phyloP scores from a whole-genome alignment of 192 early-diverging fungal species.

The Gryganskiella cystojenkinii region DNA sequence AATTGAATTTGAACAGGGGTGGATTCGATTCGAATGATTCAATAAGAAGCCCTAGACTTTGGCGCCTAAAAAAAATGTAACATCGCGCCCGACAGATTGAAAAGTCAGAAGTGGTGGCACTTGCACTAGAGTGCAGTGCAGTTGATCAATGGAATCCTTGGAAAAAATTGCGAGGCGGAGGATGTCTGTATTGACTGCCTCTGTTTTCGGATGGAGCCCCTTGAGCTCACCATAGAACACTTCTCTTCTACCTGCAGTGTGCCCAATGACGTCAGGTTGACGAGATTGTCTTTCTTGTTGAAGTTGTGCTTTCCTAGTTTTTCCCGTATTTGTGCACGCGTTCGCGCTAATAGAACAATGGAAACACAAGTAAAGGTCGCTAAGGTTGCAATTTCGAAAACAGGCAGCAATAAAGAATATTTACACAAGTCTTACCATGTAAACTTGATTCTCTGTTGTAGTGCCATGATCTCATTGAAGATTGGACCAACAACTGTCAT shows the following conservation, averaged over 20 bases:
- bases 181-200: background rate
- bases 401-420: constrained; percentile 13
- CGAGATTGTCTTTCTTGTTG: constrained; percentile 14
- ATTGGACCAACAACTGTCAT: constrained; percentile 27
- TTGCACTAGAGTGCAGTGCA: background rate
- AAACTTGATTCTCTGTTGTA: constrained; percentile 33
- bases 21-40: no score
- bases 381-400: constrained; percentile 1
- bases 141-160: background rate
- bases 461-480: constrained; percentile 23
- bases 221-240: background rate
- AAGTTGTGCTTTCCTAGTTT: constrained; percentile 7
- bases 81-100: background rate
- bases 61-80: background rate
- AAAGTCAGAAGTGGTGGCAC: background rate
- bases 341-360: constrained; percentile 20
- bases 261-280: constrained; percentile 15
- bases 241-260: background rate
- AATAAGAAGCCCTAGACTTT: no score
- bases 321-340: constrained; percentile 13
- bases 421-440: constrained; percentile 13
- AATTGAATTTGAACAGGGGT: no score
- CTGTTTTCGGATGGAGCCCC: background rate
- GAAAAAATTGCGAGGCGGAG: background rate
- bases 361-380: no score